phyloP scores from a whole-genome alignment of 306 rosid species.

The Albizia julibrissin region DNA sequence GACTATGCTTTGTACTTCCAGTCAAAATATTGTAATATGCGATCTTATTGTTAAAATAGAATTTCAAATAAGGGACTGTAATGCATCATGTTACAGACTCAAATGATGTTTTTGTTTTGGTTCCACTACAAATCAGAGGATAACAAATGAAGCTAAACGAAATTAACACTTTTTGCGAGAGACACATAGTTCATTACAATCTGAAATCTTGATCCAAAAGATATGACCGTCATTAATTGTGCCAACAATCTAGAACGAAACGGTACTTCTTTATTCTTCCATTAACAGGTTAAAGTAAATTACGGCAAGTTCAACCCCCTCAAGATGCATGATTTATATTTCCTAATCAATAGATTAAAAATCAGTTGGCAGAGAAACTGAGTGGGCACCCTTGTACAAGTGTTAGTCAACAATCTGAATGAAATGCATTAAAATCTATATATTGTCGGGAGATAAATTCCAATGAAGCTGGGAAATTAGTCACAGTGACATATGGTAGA shows the following conservation, averaged over 20 bases:
- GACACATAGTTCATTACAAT: background rate
- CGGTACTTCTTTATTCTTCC: conserved; percentile 9
- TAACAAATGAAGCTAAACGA: background rate
- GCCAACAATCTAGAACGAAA: background rate
- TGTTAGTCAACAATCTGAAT: background rate
- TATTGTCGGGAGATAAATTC: conserved; percentile 5
- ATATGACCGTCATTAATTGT: background rate
- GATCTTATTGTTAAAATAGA: background rate
- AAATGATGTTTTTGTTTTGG: background rate
- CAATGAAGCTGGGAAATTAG: conserved; percentile 7
- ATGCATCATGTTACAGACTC: conserved; percentile 9
- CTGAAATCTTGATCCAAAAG: background rate
- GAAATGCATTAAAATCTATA: conserved; percentile 17
- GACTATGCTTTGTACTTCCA: background rate
- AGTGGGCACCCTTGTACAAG: background rate
- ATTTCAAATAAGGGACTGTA: background rate
- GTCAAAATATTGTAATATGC: conserved; percentile 7
- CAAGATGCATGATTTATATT: background rate
- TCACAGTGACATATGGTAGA: background rate
- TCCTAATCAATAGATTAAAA: background rate
- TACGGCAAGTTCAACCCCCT: conserved; percentile 1
- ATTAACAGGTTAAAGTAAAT: background rate
- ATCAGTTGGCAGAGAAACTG: background rate
- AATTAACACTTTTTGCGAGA: background rate
- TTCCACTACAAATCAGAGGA: background rate